Conservation (phyloP, 169 alveolate species). For the Cryptosporidium sp. region DNA sequence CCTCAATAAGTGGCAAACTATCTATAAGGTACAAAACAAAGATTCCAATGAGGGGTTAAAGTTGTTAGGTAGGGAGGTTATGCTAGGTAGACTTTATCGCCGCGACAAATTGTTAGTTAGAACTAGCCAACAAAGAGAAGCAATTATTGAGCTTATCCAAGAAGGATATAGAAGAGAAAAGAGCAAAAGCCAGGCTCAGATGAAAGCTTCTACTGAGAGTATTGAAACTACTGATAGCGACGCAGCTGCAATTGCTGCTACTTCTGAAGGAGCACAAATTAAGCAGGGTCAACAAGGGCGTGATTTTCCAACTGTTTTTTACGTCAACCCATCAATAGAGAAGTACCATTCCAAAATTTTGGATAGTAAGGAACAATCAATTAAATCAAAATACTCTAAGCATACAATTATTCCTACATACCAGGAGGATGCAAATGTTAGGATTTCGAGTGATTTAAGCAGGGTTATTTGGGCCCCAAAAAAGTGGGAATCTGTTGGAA, state of each 20-base stretch:
- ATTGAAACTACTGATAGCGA: constrained; percentile 71
- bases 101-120: constrained; percentile 67
- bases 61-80: constrained; percentile 64
- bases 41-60: constrained; percentile 68
- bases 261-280: constrained; percentile 72
- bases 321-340: constrained; percentile 55
- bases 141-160: constrained; percentile 74
- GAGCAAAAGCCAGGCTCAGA: constrained; percentile 68
- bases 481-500: constrained; percentile 63
- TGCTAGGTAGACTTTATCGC: constrained; percentile 70
- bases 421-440: constrained; percentile 68
- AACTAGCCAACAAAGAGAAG: constrained; percentile 55
- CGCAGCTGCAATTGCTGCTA: constrained; percentile 69
- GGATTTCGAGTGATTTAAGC: constrained; percentile 67
- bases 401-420: constrained; percentile 69
- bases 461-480: constrained; percentile 69
- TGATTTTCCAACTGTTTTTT: constrained; percentile 63
- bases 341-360: constrained; percentile 38
- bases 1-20: constrained; percentile 62
- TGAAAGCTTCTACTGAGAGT: constrained; percentile 69
- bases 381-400: constrained; percentile 51
- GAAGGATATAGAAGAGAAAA: constrained; percentile 72
- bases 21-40: constrained; percentile 65
- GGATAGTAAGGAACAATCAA: constrained; percentile 32
- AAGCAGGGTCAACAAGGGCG: constrained; percentile 77